Percentiles rank a stretch among this genome's conserved stretches.
phyloP scores from a whole-genome alignment of 1,284 basidiomycete genomes.

The Somion occarium region DNA sequence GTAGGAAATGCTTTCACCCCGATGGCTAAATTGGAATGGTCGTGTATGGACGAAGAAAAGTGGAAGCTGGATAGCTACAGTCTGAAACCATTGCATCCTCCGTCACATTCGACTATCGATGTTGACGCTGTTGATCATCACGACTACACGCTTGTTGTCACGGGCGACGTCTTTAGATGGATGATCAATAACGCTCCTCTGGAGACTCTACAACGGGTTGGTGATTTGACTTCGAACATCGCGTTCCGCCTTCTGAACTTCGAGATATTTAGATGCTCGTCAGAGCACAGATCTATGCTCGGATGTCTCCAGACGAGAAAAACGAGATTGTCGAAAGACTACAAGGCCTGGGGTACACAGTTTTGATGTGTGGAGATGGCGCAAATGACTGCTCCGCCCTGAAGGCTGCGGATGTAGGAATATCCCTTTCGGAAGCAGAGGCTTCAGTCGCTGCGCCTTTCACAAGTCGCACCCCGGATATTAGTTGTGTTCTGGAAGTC shows the following conservation, averaged over 20 bases:
- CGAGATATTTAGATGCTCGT: conserved; percentile 83
- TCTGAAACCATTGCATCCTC: conserved; percentile 66
- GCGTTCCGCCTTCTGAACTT: not conserved
- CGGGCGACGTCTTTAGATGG: conserved; percentile 99
- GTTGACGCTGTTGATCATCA: conserved; percentile 68
- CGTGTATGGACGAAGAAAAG: conserved; percentile 83
- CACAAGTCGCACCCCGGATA: conserved; percentile 91
- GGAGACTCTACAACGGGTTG: conserved; percentile 88
- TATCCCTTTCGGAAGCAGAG: conserved; percentile 96
- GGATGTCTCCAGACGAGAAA: conserved; percentile 99
- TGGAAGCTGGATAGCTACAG: conserved; percentile 89
- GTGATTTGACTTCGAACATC: conserved; percentile 22
- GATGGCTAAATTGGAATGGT: conserved; percentile 81
- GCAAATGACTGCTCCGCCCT: conserved; percentile 99
- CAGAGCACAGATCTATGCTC: conserved; percentile 94
- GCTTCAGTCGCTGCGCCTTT: conserved; percentile 99
- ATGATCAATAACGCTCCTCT: conserved; percentile 94
- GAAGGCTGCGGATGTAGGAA: conserved; percentile 97
- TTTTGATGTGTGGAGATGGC: conserved; percentile 98
- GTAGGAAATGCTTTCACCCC: conserved; percentile 60
- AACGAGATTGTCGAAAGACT: conserved; percentile 96
- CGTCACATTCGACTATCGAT: conserved; percentile 63
- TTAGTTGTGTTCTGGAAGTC: conserved; percentile 93
- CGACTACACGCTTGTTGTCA: conserved; percentile 91
- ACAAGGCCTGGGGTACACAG: conserved; percentile 91